Evolutionary conservation across 805 yeast species (phyloP).

Genomic region (Lipomyces starkeyi): DNA sequence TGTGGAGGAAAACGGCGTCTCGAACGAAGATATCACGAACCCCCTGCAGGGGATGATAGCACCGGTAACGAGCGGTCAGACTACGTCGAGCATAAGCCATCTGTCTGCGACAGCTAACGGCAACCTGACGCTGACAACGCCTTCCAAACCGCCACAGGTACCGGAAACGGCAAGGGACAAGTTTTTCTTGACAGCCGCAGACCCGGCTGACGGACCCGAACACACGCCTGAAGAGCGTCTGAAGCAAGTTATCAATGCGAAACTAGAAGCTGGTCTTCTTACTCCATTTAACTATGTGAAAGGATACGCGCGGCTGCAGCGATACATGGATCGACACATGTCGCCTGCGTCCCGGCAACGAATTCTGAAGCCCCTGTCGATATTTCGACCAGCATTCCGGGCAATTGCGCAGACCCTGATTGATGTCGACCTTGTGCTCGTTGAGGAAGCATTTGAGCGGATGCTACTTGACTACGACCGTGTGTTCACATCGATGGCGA

Average conservation of each 20-base stretch:
- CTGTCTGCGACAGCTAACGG: slow-evolving; percentile 29
- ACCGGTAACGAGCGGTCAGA: not conserved
- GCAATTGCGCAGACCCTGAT: slow-evolving; percentile 89
- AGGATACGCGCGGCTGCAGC: slow-evolving; percentile 88
- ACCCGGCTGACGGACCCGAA: slow-evolving; percentile 79
- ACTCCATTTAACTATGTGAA: slow-evolving; percentile 93
- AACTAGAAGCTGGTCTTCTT: slow-evolving; percentile 87
- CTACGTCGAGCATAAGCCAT: not conserved
- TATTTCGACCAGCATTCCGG: slow-evolving; percentile 89
- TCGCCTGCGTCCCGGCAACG: slow-evolving; percentile 80
- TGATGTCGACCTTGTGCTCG: slow-evolving; percentile 88
- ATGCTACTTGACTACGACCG: slow-evolving; percentile 92
- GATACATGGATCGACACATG: slow-evolving; percentile 93
- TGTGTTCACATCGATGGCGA: slow-evolving; percentile 95
- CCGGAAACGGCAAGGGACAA: slow-evolving; percentile 84
- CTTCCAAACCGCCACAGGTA: slow-evolving; percentile 15
- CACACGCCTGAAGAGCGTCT: slow-evolving; percentile 92
- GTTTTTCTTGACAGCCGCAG: slow-evolving; percentile 94
- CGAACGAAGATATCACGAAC: not conserved
- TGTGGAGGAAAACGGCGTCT: not conserved
- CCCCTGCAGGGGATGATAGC: not conserved
- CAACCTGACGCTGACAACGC: slow-evolving; percentile 30
- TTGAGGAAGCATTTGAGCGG: slow-evolving; percentile 92
- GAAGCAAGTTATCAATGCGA: slow-evolving; percentile 92
- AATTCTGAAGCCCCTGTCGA: slow-evolving; percentile 80